Evolutionary conservation across 768 basidiomycete genomes (phyloP).

Genomic region (Termitomyces sp.): DNA sequence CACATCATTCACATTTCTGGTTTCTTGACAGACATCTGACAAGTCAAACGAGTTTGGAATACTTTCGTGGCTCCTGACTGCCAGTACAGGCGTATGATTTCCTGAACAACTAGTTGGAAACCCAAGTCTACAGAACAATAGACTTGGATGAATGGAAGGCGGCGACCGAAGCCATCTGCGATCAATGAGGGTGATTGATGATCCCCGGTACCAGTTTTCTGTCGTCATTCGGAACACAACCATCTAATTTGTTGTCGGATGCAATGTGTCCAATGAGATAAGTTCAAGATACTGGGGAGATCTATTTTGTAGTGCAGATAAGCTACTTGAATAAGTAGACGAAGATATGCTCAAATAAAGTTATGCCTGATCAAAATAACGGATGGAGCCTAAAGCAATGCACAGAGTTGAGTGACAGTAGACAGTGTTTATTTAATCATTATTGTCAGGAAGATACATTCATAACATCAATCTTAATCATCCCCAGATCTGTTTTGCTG

Average conservation of each 20-base stretch:
- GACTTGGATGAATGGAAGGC: neutral
- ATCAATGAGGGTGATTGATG: neutral
- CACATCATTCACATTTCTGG: neutral
- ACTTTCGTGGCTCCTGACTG: neutral
- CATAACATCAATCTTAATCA: neutral
- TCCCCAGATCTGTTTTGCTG: conserved; percentile 43
- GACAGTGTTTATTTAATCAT: no score
- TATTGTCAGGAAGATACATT: neutral
- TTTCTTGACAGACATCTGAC: neutral
- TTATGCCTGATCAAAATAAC: no score
- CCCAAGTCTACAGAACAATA: neutral
- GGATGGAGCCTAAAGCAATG: no score
- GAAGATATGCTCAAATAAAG: no score
- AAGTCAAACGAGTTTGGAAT: no score
- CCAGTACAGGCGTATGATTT: no score
- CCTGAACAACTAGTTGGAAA: neutral
- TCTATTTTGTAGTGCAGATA: neutral
- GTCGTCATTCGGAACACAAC: no score
- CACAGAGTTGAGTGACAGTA: no score
- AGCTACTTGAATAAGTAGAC: no score
- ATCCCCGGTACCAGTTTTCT: no score
- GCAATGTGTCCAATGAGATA: neutral
- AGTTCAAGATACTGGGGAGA: neutral
- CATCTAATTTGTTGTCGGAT: neutral
- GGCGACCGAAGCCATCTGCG: neutral